Percentiles rank a stretch among this genome's conserved stretches.
Conservation (phyloP, 2,329 filamentous ascomycete genomes). For the Chrysoporthe deuterocubensis region DNA sequence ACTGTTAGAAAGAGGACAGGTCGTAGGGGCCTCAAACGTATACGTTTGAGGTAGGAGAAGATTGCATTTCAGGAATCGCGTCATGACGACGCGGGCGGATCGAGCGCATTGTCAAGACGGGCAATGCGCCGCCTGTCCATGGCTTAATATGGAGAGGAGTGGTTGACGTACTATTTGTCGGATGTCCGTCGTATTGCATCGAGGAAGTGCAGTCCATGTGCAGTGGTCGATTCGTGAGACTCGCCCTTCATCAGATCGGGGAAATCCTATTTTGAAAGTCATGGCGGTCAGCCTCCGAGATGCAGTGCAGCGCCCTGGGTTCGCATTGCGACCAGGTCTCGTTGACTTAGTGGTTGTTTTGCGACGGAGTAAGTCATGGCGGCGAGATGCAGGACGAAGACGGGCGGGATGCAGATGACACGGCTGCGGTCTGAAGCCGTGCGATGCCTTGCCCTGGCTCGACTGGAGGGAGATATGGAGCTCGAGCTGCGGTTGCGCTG, state of each 20-base stretch:
- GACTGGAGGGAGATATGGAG: slow-evolving; percentile 15
- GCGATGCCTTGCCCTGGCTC: neutral
- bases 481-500: slow-evolving; percentile 4
- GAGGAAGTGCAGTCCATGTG: slow-evolving; percentile 73
- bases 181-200: slow-evolving; percentile 75
- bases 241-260: slow-evolving; percentile 59
- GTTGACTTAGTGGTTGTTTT: slow-evolving; percentile 18
- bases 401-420: slow-evolving; percentile 4
- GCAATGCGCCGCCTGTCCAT: neutral
- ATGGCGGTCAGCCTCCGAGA: slow-evolving; percentile 17
- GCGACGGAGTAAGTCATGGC: slow-evolving; percentile 14
- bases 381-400: neutral
- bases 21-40: slow-evolving; percentile 2
- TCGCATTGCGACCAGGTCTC: neutral
- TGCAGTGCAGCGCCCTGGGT: slow-evolving; percentile 18
- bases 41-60: neutral
- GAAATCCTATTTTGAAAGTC: slow-evolving; percentile 41
- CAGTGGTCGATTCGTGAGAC: slow-evolving; percentile 69
- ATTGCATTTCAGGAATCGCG: slow-evolving; percentile 24
- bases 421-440: slow-evolving; percentile 13
- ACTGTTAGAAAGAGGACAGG: slow-evolving; percentile 29
- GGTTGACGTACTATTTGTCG: slow-evolving; percentile 74
- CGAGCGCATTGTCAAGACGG: slow-evolving; percentile 15
- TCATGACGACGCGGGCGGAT: slow-evolving; percentile 13
- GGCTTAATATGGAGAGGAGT: slow-evolving; percentile 4